Evolutionary conservation across 176 grass and related monocot genomes (phyloP).

Genomic region (Oryza longistaminata): DNA sequence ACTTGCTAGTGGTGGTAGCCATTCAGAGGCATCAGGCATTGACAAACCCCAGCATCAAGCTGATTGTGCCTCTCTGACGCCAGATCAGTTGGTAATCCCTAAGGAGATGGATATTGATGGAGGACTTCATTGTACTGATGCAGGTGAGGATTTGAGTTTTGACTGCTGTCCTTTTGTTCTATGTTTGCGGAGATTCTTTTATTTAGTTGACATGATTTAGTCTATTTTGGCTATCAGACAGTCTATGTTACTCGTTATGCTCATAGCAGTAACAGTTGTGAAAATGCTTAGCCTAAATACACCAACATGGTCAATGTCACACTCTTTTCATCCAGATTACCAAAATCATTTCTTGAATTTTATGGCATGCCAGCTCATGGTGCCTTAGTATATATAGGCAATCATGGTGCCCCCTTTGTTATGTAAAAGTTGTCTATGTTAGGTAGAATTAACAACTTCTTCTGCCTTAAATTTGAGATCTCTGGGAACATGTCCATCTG

Average conservation of each 20-base stretch:
- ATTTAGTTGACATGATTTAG: background rate
- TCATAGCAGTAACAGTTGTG: background rate
- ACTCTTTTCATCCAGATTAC: background rate
- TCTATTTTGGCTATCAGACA: conserved; percentile 12
- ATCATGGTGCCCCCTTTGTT: background rate
- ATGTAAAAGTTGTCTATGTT: background rate
- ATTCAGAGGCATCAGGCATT: background rate
- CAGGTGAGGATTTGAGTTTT: conserved; percentile 39
- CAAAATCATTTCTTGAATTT: background rate
- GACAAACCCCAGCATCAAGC: conserved; percentile 26
- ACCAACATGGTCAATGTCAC: background rate
- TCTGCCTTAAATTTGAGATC: background rate
- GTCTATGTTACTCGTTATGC: conserved; percentile 2
- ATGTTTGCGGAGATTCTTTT: background rate
- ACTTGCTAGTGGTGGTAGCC: conserved; percentile 8
- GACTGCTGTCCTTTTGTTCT: background rate
- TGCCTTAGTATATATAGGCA: background rate
- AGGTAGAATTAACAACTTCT: background rate
- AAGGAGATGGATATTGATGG: background rate
- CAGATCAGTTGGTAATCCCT: conserved; percentile 19
- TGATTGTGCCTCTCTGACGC: conserved; percentile 31
- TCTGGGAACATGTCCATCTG: background rate
- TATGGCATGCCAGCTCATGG: background rate
- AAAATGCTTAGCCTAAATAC: background rate
- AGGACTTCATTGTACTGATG: background rate